A percentile compares a stretch with the other conserved stretches of the same genome.
These are phyloP conservation scores for Eucalyptus virginea DNA, from an alignment of 345 rosid genomes.

Conservation along the genomic window DNA sequence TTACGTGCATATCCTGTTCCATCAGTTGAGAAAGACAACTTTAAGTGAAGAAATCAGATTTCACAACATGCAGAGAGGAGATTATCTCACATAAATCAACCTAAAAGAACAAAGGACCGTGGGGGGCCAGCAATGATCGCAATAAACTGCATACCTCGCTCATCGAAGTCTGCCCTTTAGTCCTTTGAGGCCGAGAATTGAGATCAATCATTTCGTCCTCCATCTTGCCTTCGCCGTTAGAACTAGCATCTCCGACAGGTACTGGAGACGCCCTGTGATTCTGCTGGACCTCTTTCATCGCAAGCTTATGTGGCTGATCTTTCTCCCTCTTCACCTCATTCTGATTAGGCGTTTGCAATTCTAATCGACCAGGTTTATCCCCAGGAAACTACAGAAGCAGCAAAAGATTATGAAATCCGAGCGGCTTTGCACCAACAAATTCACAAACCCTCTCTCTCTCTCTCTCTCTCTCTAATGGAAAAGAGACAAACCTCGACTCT, in stretches of 20 bases:
- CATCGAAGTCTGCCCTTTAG: constrained; percentile 35
- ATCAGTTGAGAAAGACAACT: background rate
- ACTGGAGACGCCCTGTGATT: constrained; percentile 15
- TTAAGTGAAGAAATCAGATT: background rate
- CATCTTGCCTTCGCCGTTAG: constrained; percentile 14
- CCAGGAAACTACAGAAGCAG: constrained; percentile 50
- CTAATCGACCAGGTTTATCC: constrained; percentile 19
- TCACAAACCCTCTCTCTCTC: background rate
- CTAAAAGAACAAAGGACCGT: background rate
- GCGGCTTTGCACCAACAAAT: background rate
- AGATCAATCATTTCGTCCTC: constrained; percentile 51
- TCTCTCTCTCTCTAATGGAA: background rate
- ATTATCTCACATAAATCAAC: background rate
- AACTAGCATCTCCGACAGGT: constrained; percentile 2
- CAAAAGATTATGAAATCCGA: background rate
- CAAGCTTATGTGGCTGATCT: constrained; percentile 4
- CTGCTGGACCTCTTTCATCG: constrained; percentile 13
- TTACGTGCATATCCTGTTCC: constrained; percentile 40
- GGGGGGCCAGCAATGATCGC: background rate
- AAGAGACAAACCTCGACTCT: constrained; percentile 41
- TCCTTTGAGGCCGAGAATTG: constrained; percentile 51
- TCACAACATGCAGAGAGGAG: background rate
- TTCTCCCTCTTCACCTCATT: constrained; percentile 10
- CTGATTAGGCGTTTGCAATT: background rate
- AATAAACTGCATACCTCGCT: constrained; percentile 22